Evolutionary conservation across 108 stramenopile genomes (phyloP), one percentile per base, ranked within the genome.

Genomic region (Parmales sp.): DNA sequence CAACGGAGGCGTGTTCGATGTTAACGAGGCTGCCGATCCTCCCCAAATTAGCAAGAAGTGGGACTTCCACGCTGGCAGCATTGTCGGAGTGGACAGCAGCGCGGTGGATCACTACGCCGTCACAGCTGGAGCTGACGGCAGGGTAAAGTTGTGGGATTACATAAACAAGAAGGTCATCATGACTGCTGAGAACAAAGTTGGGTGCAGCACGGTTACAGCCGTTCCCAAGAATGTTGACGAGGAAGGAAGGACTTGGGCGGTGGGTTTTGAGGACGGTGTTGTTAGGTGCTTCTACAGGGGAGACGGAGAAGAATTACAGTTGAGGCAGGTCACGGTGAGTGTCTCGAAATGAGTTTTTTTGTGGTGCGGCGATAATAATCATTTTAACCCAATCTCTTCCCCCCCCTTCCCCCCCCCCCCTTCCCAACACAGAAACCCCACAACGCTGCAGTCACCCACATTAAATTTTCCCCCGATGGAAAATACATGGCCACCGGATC

Each of bases 191-290:
- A 71, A 60, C 66, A 39, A 26, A 22, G 36, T 29, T 20, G 38
- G 72, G 1, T 76, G 76, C 34, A 70, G 76, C 4, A 60, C 68
- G 43, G 25, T 82, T 16, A 46, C 51, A 22, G 82, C 77, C 77
- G 73, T 68, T n/a, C 78, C 75, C 19, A 29, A 26, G 11, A 11
- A 38, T 13, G 37, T 77, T 13, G 72, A 73, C 73, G 29, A 38
- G 36, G 2, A 23, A 0, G 68, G 72, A 16, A 22, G 39, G 36
- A 66, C 71, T n/a, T 37, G 79, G 1, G 65, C 63, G 8, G 80
- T 74, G 3, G 83, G 83, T n/a, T 84, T 83, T 60, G 71, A 38
- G n/a, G 80, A 84, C 39, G 85, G 85, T 2, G 74, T 80, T 20
- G 67, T 82, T 23, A 60, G 83, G 13, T 46, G 81, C 22, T 72